Evolutionary conservation across 441 rosid genomes (phyloP).

Genomic region (Oxalis stricta): DNA sequence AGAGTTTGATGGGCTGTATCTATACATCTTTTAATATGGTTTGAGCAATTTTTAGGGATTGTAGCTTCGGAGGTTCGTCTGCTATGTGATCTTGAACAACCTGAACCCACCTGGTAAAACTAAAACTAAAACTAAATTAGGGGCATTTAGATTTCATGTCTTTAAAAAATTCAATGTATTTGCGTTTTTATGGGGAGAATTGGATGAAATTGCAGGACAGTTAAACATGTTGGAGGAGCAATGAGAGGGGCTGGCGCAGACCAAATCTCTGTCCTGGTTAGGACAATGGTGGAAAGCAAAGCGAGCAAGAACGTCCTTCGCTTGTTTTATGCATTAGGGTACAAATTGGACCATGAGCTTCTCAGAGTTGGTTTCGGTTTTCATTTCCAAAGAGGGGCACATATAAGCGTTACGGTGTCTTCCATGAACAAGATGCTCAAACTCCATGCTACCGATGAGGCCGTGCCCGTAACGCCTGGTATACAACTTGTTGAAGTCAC

Average conservation of each 20-base stretch:
- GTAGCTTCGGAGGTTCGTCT: constrained; percentile 73
- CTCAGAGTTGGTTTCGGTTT: constrained; percentile 81
- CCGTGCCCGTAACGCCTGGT: constrained; percentile 85
- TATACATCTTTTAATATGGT: neutral
- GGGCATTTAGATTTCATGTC: neutral
- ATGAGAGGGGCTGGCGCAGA: constrained; percentile 94
- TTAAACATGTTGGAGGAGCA: constrained; percentile 86
- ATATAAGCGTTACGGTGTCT: constrained; percentile 64
- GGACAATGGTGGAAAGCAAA: constrained; percentile 82
- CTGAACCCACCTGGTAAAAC: constrained; percentile 74
- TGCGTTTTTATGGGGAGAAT: constrained; percentile 5
- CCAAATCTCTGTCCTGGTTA: constrained; percentile 75
- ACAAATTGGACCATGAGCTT: constrained; percentile 84
- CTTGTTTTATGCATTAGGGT: constrained; percentile 68
- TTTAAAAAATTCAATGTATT: neutral
- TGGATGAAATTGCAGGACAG: constrained; percentile 36
- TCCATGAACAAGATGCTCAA: constrained; percentile 77
- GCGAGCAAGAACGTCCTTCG: constrained; percentile 82
- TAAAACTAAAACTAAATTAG: too few species aligned
- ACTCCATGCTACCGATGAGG: constrained; percentile 78
- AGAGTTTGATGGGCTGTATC: too few species aligned
- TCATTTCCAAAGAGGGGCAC: constrained; percentile 68
- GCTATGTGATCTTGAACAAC: constrained; percentile 80
- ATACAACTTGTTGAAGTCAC: constrained; percentile 94
- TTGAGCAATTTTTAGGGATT: constrained; percentile 24